Percentiles rank a stretch among this genome's conserved stretches.
Evolutionary conservation across 305 asterid species (phyloP).

Genomic region (Fraxinus paxiana): DNA sequence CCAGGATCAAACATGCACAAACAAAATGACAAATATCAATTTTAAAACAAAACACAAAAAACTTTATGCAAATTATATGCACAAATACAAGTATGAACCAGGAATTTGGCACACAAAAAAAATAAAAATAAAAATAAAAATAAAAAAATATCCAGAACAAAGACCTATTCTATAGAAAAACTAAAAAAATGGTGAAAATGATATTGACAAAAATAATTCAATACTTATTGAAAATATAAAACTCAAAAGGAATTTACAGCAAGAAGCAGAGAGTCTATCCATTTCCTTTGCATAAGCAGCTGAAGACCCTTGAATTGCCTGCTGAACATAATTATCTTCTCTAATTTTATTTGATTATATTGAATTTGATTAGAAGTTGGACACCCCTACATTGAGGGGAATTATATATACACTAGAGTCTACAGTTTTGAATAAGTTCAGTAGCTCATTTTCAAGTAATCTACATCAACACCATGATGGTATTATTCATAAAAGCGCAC

Average conservation of each 20-base stretch:
- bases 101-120: background rate
- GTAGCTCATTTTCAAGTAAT: background rate
- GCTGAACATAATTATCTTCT: constrained; percentile 29
- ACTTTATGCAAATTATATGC: background rate
- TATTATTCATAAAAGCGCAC: too few relatives aligned
- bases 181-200: background rate
- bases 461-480: background rate
- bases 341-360: too few relatives aligned
- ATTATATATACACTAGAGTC: too few relatives aligned
- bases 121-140: background rate
- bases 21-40: background rate
- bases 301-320: constrained; percentile 61
- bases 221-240: background rate
- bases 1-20: background rate
- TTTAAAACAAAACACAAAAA: background rate
- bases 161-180: background rate
- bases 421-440: background rate
- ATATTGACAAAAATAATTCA: background rate
- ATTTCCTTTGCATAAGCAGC: constrained; percentile 82
- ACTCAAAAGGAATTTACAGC: constrained; percentile 41
- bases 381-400: too few relatives aligned
- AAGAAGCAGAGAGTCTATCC: constrained; percentile 73
- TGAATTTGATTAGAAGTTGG: too few relatives aligned
- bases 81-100: background rate
- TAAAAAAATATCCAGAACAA: background rate